Evolutionary conservation across 176 grass and related monocot genomes (phyloP).

Genomic region (Pontederia paniculata): DNA sequence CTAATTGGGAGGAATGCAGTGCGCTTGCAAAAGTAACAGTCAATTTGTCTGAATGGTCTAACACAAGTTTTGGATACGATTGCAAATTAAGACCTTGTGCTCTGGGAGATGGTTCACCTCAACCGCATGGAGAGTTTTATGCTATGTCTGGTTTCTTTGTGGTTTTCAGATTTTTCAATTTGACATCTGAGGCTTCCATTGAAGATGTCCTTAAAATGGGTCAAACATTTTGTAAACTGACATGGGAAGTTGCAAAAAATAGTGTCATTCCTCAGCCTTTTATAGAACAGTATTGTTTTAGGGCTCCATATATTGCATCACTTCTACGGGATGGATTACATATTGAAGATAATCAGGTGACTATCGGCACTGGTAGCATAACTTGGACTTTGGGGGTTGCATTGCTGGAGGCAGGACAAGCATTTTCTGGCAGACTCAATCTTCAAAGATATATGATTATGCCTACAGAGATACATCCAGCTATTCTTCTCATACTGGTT

Average conservation of each 20-base stretch:
- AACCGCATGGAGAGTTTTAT: slow-evolving; percentile 72
- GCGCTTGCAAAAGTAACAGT: slow-evolving; percentile 68
- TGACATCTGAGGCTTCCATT: slow-evolving; percentile 61
- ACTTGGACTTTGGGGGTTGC: slow-evolving; percentile 95
- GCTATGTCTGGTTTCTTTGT: slow-evolving; percentile 96
- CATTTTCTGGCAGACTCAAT: slow-evolving; percentile 45
- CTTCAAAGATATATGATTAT: slow-evolving; percentile 63
- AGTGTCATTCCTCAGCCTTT: slow-evolving; percentile 90
- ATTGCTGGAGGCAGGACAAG: slow-evolving; percentile 66
- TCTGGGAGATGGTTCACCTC: slow-evolving; percentile 42
- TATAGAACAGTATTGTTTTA: slow-evolving; percentile 94
- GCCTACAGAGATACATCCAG: slow-evolving; percentile 53
- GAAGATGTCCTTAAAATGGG: slow-evolving; percentile 68
- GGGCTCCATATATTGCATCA: slow-evolving; percentile 74
- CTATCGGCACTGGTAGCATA: slow-evolving; percentile 75
- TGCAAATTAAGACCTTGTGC: slow-evolving; percentile 73
- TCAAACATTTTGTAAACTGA: slow-evolving; percentile 66
- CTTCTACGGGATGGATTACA: slow-evolving; percentile 90
- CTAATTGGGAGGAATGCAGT: slow-evolving; percentile 78
- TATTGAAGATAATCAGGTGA: slow-evolving; percentile 71
- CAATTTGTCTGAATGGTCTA: slow-evolving; percentile 79
- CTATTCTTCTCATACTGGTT: slow-evolving; percentile 58
- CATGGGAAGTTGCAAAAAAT: slow-evolving; percentile 75
- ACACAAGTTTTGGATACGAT: slow-evolving; percentile 49
- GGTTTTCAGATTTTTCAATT: slow-evolving; percentile 95